These are phyloP conservation scores for Coemansia sp. DNA, from an alignment of 192 early-diverging fungal species.

Conservation along the genomic window DNA sequence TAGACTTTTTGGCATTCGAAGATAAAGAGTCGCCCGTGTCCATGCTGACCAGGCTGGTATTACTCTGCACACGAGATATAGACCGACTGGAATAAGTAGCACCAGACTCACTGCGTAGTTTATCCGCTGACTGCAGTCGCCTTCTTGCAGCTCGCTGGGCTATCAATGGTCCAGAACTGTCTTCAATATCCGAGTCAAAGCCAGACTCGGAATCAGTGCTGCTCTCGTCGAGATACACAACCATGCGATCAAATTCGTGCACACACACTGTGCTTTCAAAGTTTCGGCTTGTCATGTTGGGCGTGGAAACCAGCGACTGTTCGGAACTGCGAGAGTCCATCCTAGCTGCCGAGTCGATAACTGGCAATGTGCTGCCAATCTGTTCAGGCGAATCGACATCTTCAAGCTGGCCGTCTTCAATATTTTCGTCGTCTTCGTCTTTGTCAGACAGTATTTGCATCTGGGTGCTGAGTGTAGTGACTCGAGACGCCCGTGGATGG, in stretches of 20 bases:
- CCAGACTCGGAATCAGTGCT: slow-evolving; percentile 9
- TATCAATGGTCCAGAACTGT: neutral
- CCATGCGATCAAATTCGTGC: slow-evolving; percentile 18
- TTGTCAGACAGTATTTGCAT: neutral
- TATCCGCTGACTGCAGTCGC: too few relatives aligned
- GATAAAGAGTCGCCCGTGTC: neutral
- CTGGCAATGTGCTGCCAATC: neutral
- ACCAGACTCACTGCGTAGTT: too few relatives aligned
- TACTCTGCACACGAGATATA: slow-evolving; percentile 6
- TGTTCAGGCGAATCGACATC: neutral
- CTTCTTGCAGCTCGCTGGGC: neutral
- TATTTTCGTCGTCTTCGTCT: neutral
- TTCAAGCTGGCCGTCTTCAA: neutral
- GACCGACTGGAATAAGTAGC: neutral
- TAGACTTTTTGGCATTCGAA: neutral
- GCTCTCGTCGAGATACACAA: slow-evolving; percentile 26
- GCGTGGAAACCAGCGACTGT: neutral
- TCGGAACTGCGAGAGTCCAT: neutral
- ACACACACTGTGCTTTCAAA: slow-evolving; percentile 11
- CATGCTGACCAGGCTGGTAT: neutral
- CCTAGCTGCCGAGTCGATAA: neutral
- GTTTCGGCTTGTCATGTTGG: neutral
- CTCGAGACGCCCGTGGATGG: slow-evolving; percentile 13
- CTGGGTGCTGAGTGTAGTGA: neutral
- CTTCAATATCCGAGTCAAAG: slow-evolving; percentile 13